Evolutionary conservation across 2,329 filamentous ascomycete genomes (phyloP).

Genomic region (Talaromyces albobiverticillius): DNA sequence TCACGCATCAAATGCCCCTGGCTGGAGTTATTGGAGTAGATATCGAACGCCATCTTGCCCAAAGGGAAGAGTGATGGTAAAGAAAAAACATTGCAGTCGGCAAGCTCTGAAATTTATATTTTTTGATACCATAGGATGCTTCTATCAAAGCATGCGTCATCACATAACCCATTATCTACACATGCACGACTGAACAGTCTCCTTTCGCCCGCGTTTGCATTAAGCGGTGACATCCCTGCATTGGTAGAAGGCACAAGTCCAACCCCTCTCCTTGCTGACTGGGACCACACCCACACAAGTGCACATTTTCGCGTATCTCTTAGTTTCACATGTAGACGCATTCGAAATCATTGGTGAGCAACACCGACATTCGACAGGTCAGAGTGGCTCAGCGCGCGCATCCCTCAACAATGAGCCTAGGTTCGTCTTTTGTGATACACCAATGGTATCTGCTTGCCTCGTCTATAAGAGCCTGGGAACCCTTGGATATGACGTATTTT

Average conservation of each 20-base stretch:
- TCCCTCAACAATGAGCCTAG: not conserved
- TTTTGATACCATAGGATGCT: not conserved
- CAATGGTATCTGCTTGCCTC: not conserved
- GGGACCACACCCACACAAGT: not conserved
- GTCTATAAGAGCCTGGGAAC: not conserved
- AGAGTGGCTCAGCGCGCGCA: not conserved
- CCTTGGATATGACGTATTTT: not conserved
- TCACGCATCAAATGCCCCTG: not conserved
- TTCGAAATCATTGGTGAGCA: not conserved
- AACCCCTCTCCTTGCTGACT: not conserved
- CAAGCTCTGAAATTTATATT: not conserved
- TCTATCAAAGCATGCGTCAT: not conserved
- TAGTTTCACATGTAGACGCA: not conserved
- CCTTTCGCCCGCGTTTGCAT: not conserved
- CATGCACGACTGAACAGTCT: not conserved
- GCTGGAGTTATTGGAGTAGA: not conserved
- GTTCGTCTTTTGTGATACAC: conserved; percentile 1
- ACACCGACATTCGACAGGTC: not conserved
- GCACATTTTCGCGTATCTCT: not conserved
- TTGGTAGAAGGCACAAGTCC: not conserved
- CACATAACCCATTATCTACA: not conserved
- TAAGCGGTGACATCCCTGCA: conserved; percentile 4
- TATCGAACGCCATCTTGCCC: conserved; percentile 4
- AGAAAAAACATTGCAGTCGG: not conserved
- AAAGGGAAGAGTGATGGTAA: not conserved